Base-by-base conservation (phyloP, 768 basidiomycete species). In the Punctularia strigosozonata region DNA sequence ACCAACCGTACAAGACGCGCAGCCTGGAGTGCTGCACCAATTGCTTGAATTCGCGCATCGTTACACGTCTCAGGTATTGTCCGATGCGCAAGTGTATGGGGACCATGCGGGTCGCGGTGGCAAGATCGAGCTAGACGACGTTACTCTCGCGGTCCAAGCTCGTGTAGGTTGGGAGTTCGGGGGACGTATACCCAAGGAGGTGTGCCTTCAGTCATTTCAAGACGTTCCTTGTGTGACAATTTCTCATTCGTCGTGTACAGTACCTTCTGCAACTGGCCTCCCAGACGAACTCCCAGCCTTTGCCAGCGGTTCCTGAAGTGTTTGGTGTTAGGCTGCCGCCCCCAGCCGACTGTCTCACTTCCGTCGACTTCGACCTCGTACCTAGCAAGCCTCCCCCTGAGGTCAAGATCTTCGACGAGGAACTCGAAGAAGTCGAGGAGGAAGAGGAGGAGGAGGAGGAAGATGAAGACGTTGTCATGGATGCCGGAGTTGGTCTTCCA, bases 151-250 rank as follows among this genome's bases (percentile, higher is more conserved):
- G 2, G 79, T 88, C 4, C 87, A 90, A 56, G 85, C 86, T 5
- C 77, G 87, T 41, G 88, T 90, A 4, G 88, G 87, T 31, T 90
- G 88, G 88, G 88, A 90, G 57, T 83, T 88, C 54, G 87, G 86
- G 18, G 87, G 88, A 5, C 70, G 86, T 26, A 75, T 90, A 21
- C 87, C 87, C 3, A 89, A 89, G 61, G 87, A 90, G 75, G 87
- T 89, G 41, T 21, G 64, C 57, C 19, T 17, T n/a, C 18, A 4
- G 21, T 19, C 7, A 30, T 15, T 10, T 30, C 28, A 15, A 10
- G 28, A 28, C 15, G 26, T 8, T 8, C 15, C 10, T 28, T 8
- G 10, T 44, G 25, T 37, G 19, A 34, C 18, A 6, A 12, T 40
- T 17, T 15, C 36, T 37, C 18, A 12, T 23, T 19, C 31, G 38